Evolutionary conservation across 139 green algal genomes (phyloP).

Genomic region (Micractinium conductrix): DNA sequence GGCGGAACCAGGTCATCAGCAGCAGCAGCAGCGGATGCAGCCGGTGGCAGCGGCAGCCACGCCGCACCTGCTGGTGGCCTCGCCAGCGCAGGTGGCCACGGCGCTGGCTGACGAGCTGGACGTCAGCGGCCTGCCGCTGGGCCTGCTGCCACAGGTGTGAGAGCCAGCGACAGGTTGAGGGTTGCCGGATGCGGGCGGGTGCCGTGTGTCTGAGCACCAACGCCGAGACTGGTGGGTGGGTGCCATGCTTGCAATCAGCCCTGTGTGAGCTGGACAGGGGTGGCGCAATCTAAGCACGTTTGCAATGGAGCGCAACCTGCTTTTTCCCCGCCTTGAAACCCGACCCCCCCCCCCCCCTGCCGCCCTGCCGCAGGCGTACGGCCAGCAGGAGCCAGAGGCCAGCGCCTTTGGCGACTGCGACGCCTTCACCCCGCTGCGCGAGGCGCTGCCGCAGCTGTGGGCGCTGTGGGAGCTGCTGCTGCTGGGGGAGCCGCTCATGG

Average conservation of each 20-base stretch:
- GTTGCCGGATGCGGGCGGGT: too few relatives aligned
- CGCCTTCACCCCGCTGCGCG: constrained; percentile 55
- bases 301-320: too few relatives aligned
- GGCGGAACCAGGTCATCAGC: neutral
- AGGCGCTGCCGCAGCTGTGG: constrained; percentile 66
- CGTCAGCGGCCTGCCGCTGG: constrained; percentile 22
- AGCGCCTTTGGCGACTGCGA: constrained; percentile 60
- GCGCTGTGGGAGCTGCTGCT: constrained; percentile 89
- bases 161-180: too few relatives aligned
- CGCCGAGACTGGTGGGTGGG: too few relatives aligned
- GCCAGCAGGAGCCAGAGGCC: constrained; percentile 21
- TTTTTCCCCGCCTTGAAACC: too few relatives aligned
- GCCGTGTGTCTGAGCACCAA: too few relatives aligned
- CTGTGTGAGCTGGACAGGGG: too few relatives aligned
- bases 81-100: constrained; percentile 5
- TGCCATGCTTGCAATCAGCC: too few relatives aligned
- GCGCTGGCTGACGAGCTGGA: constrained; percentile 40
- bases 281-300: too few relatives aligned
- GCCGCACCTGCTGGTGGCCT: neutral
- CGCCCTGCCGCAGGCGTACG: constrained; percentile 27
- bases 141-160: too few relatives aligned
- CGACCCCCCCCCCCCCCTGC: too few relatives aligned
- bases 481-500: constrained; percentile 79
- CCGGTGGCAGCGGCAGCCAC: neutral
- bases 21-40: neutral